Percentiles rank a stretch among this genome's conserved stretches.
These are phyloP conservation scores for Cladosporium sp. DNA, from an alignment of 2,329 filamentous ascomycete genomes.

Conservation along the genomic window DNA sequence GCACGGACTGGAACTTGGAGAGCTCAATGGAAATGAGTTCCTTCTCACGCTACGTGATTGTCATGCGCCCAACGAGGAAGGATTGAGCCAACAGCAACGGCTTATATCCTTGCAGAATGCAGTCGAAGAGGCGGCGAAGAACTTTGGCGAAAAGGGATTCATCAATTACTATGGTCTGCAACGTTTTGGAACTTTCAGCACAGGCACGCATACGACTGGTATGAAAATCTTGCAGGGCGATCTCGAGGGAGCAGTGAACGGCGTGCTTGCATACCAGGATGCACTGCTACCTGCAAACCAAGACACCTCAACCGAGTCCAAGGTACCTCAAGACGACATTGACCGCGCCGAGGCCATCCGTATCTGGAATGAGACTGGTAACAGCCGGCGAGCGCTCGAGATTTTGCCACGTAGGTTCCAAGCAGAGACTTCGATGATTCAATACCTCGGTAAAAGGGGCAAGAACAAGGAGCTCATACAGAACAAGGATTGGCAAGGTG, in stretches of 20 bases:
- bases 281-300: conserved; percentile 53
- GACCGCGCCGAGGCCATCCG: conserved; percentile 72
- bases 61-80: conserved; percentile 48
- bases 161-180: conserved; percentile 99
- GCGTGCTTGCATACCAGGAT: conserved; percentile 67
- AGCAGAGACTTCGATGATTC: conserved; percentile 72
- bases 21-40: conserved; percentile 86
- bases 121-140: conserved; percentile 55
- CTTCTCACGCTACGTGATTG: conserved; percentile 86
- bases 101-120: conserved; percentile 44
- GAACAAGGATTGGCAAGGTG: conserved; percentile 69
- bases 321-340: conserved; percentile 67
- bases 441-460: conserved; percentile 56
- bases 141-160: conserved; percentile 70
- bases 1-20: conserved; percentile 69
- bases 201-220: conserved; percentile 80
- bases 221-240: conserved; percentile 76
- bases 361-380: conserved; percentile 56
- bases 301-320: conserved; percentile 33
- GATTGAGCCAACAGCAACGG: conserved; percentile 27
- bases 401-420: conserved; percentile 70
- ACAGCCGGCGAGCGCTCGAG: conserved; percentile 34
- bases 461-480: conserved; percentile 42
- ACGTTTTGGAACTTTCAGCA: conserved; percentile 82
- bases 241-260: conserved; percentile 71